Evolutionary conservation across 768 basidiomycete species (phyloP).

Genomic region (Rhizopogon salebrosus): DNA sequence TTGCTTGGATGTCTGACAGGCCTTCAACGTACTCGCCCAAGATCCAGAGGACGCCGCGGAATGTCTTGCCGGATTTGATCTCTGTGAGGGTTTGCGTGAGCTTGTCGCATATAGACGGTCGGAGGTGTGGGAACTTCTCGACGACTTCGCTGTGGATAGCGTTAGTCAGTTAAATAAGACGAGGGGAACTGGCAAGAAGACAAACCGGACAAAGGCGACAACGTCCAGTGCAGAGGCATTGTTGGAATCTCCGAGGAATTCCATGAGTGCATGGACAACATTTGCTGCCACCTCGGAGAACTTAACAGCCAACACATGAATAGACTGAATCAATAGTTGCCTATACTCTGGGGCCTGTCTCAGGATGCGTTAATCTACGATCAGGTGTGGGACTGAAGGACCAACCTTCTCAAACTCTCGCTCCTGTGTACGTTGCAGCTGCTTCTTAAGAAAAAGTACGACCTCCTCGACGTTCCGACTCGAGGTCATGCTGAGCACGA

Average conservation of each 20-base stretch:
- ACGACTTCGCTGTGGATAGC: slow-evolving; percentile 74
- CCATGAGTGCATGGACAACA: slow-evolving; percentile 90
- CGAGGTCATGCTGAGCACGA: slow-evolving; percentile 89
- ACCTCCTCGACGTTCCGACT: slow-evolving; percentile 96
- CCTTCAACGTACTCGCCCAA: slow-evolving; percentile 90
- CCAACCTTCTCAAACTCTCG: slow-evolving; percentile 86
- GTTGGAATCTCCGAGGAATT: slow-evolving; percentile 91
- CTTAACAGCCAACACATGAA: slow-evolving; percentile 92
- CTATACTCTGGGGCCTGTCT: slow-evolving; percentile 86
- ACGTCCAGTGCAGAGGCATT: slow-evolving; percentile 96
- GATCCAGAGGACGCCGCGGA: slow-evolving; percentile 95
- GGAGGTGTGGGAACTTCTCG: slow-evolving; percentile 91
- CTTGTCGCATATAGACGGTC: slow-evolving; percentile 78
- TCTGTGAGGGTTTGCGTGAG: slow-evolving; percentile 76
- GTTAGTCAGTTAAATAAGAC: not conserved
- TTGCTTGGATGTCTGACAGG: slow-evolving; percentile 58
- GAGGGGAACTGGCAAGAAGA: slow-evolving; percentile 15
- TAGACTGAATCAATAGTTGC: slow-evolving; percentile 94
- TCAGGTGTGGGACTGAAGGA: not conserved
- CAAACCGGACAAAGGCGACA: slow-evolving; percentile 71
- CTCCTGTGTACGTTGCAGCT: slow-evolving; percentile 90
- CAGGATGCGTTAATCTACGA: not conserved
- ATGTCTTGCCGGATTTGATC: slow-evolving; percentile 97
- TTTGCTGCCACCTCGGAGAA: slow-evolving; percentile 96
- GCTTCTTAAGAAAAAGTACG: slow-evolving; percentile 94